Base-by-base conservation (phyloP, 805 yeast genomes). In the Kregervanrija fluxuum region DNA sequence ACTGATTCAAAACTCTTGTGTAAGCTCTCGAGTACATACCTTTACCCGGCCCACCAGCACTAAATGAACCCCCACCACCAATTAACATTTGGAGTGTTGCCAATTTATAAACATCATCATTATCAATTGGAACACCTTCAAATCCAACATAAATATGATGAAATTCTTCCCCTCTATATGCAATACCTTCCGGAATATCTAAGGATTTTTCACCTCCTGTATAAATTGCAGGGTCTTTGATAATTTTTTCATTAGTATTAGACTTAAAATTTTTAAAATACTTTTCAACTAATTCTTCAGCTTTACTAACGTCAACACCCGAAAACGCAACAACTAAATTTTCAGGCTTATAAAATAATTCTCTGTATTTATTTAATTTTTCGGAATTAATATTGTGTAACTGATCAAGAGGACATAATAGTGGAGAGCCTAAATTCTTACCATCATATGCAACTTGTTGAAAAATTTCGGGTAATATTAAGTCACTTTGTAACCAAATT, bases 11-110 rank as follows among this genome's bases (percentile, higher is more conserved):
- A 2, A 93, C 95, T 54, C 89, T 79, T 0, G 96, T 87, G 68
- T 89, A 93, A 17, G 95, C 76, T 47, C 98, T 75, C 4, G 96
- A 87, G 62, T 89, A 93, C 98, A 93, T 90, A 4, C 99, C 99
- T 65, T 93, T 93, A 43, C 99, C 99, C 13, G 99, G 99, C 0
- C 99, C 99, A 52, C 99, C 99, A 9, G 99, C 98, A 14, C 95
- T 82, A 60, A 93, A 93, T 1, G 98, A 89, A 5, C 96, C 95
- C 46, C 98, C 99, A 33, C 98, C 97, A 37, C 99, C 99, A 11
- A 93, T 68, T 16, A 91, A 70, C 48, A 90, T 87, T 61, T 93
- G 98, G 46, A 93, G 70, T 1, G 89, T 80, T 2, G 98, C 96
- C 35, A 89, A 69, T 1, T 95, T 95, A 57, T 93, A 93, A 37